Percentiles rank a stretch among this genome's conserved stretches.
Evolutionary conservation across 2,329 filamentous ascomycete genomes (phyloP).

Genomic region (Clonostachys chloroleuca): DNA sequence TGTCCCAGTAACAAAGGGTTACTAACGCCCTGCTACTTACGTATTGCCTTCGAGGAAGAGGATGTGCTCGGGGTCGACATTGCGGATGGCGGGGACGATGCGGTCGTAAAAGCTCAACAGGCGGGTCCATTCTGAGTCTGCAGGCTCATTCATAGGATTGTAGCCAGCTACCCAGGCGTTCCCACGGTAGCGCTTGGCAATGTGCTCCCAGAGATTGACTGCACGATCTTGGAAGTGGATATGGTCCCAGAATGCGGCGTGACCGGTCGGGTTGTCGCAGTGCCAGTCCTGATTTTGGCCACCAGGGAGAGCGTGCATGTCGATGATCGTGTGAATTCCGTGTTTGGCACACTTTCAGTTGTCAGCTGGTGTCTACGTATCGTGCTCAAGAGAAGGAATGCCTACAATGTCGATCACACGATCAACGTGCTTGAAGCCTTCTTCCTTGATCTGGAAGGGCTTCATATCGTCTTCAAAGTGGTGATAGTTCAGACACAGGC

Average conservation of each 20-base stretch:
- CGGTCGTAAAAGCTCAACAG: slow-evolving; percentile 32
- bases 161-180: slow-evolving; percentile 35
- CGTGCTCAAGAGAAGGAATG: not conserved
- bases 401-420: slow-evolving; percentile 33
- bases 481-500: slow-evolving; percentile 55
- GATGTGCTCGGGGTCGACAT: slow-evolving; percentile 38
- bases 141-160: slow-evolving; percentile 25
- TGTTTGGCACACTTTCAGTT: slow-evolving; percentile 24
- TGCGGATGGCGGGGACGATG: slow-evolving; percentile 28
- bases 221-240: slow-evolving; percentile 37
- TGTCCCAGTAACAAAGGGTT: no score
- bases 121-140: slow-evolving; percentile 19
- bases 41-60: slow-evolving; percentile 46
- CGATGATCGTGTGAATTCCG: slow-evolving; percentile 36
- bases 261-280: slow-evolving; percentile 25
- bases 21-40: slow-evolving; percentile 24
- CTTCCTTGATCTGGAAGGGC: slow-evolving; percentile 38
- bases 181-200: slow-evolving; percentile 31
- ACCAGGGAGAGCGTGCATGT: slow-evolving; percentile 37
- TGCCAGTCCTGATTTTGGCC: slow-evolving; percentile 44
- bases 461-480: slow-evolving; percentile 50
- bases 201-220: slow-evolving; percentile 34
- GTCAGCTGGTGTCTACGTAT: not conserved
- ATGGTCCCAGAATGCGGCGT: slow-evolving; percentile 39
- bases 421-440: slow-evolving; percentile 45